phyloP scores from a whole-genome alignment of 129 eudicot genomes.

The Centaurea solstitialis region DNA sequence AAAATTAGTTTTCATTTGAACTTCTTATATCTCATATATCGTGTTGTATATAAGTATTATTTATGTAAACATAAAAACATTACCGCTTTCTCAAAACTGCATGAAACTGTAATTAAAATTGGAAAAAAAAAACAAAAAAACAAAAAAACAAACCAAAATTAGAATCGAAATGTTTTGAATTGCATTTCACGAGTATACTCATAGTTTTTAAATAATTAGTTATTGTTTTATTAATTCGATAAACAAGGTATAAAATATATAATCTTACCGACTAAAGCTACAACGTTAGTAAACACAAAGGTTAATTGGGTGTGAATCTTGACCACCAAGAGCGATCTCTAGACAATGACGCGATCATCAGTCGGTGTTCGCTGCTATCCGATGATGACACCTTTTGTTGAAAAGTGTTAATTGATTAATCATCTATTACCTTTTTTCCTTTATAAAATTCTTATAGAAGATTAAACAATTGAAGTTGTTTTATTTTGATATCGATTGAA shows the following conservation, averaged over 20 bases:
- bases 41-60: no score
- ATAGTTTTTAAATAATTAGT: no score
- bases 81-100: no score
- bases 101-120: no score
- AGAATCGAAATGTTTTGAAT: no score
- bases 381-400: not conserved
- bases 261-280: not conserved
- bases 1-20: no score
- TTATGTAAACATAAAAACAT: no score
- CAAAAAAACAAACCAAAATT: no score
- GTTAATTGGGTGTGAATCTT: not conserved
- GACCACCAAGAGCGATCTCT: not conserved
- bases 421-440: not conserved
- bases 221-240: not conserved
- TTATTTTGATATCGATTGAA: not conserved
- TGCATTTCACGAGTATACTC: no score
- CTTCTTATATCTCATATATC: no score
- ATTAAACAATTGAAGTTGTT: not conserved
- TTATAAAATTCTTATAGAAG: not conserved
- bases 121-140: no score
- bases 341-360: not conserved
- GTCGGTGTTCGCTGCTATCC: not conserved
- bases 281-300: not conserved
- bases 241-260: not conserved
- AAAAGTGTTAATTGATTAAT: conserved; percentile 2